These are phyloP conservation scores for Penicillium steckii DNA, from an alignment of 495 filamentous ascomycete species.

Conservation along the genomic window DNA sequence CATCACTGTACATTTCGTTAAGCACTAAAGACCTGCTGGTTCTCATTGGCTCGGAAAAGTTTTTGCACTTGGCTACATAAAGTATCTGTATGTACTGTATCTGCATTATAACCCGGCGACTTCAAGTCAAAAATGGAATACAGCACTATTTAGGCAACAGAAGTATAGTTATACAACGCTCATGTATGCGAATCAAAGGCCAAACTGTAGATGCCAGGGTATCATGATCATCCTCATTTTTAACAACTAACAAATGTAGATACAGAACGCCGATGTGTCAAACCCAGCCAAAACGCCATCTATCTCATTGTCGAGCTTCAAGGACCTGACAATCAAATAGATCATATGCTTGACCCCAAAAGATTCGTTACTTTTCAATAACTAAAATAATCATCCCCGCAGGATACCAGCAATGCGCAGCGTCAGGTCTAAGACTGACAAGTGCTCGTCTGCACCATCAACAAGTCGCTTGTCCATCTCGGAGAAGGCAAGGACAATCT, in stretches of 20 bases:
- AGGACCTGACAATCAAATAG: neutral
- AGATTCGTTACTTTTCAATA: neutral
- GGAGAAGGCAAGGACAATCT: constrained; percentile 85
- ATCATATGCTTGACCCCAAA: neutral
- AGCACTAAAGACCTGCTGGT: neutral
- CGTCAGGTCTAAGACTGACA: constrained; percentile 82
- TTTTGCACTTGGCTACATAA: no score
- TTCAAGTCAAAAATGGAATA: no score
- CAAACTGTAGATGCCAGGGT: constrained; percentile 17
- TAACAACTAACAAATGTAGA: constrained; percentile 9
- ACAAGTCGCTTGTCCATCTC: constrained; percentile 91
- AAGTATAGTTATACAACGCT: no score
- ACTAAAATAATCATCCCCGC: constrained; percentile 28
- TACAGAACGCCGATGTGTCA: constrained; percentile 22
- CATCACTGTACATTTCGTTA: neutral
- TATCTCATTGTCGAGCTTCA: neutral
- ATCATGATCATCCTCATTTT: constrained; percentile 26
- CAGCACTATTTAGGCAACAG: no score
- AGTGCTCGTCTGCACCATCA: constrained; percentile 97
- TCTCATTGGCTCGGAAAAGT: neutral
- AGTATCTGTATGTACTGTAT: no score
- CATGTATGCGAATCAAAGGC: no score
- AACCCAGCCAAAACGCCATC: constrained; percentile 17
- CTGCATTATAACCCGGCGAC: no score
- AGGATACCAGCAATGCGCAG: constrained; percentile 78